Percentiles rank a stretch among this genome's conserved stretches.
Conservation (phyloP, 176 grass and related monocot species). For the Pontederia paniculata region DNA sequence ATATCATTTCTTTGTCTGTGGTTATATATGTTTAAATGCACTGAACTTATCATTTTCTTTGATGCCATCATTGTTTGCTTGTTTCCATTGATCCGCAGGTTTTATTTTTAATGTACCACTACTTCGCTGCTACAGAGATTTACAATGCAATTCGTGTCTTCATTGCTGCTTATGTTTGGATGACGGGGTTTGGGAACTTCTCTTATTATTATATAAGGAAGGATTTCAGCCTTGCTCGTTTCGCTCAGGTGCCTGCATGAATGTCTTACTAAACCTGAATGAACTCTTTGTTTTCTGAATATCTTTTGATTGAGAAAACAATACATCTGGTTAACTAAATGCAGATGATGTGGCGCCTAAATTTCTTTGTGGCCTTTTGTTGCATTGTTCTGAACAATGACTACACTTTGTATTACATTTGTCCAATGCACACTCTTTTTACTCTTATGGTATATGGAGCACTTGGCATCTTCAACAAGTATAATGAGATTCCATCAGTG, state of each 20-base stretch:
- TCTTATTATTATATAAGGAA: constrained; percentile 20
- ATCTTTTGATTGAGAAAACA: not conserved
- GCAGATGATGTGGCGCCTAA: constrained; percentile 24
- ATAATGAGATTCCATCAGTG: constrained; percentile 15
- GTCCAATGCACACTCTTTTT: constrained; percentile 19
- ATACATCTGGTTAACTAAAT: not conserved
- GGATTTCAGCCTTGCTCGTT: constrained; percentile 17
- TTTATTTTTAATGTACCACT: constrained; percentile 19
- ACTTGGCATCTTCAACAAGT: constrained; percentile 17
- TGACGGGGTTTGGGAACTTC: constrained; percentile 21
- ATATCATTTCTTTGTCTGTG: too few species aligned
- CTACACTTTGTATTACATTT: constrained; percentile 17
- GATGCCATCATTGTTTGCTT: too few species aligned
- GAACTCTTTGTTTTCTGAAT: not conserved
- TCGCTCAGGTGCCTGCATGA: constrained; percentile 8
- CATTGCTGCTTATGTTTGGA: constrained; percentile 19
- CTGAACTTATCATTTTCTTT: too few species aligned
- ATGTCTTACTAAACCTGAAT: not conserved
- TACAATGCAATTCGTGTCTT: constrained; percentile 19
- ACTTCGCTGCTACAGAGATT: constrained; percentile 18
- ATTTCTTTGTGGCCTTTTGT: constrained; percentile 15
- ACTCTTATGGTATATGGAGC: constrained; percentile 20
- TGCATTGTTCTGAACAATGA: constrained; percentile 18
- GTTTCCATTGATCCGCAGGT: not conserved
- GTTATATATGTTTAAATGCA: too few species aligned